These are phyloP conservation scores for Pseudogymnoascus sp. DNA, from an alignment of 2,329 filamentous ascomycete species.

Conservation along the genomic window DNA sequence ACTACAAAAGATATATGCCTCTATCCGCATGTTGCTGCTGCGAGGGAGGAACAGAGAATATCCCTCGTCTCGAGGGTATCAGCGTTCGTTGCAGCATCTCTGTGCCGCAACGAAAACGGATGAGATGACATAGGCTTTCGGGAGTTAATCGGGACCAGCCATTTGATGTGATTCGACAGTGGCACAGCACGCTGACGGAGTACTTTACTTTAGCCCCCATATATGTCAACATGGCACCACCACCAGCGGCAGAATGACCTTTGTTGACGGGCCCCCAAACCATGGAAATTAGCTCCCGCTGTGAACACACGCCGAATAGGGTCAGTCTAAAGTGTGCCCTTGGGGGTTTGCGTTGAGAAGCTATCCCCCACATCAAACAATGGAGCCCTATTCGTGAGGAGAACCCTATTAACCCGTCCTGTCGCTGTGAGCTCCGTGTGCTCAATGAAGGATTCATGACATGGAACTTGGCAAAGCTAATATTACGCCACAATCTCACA, in stretches of 20 bases:
- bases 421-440: background rate
- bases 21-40: background rate
- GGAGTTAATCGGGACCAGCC: slow-evolving; percentile 4
- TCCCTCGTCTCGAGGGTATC: background rate
- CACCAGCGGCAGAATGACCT: background rate
- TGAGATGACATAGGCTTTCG: background rate
- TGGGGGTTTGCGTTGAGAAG: background rate
- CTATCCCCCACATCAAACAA: background rate
- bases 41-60: background rate
- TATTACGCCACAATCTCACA: background rate
- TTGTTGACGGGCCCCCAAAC: background rate
- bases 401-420: background rate
- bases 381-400: background rate
- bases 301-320: background rate
- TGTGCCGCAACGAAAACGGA: background rate
- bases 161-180: background rate
- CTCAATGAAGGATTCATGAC: background rate
- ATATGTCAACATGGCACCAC: slow-evolving; percentile 2
- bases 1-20: background rate
- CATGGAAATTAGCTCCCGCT: background rate
- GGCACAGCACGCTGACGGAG: background rate
- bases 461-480: background rate
- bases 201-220: background rate
- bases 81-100: background rate
- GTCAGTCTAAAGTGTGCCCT: background rate